Percentiles rank a stretch among this genome's conserved stretches.
Conservation (phyloP, 2,329 filamentous ascomycete genomes). For the Claviceps paspali region DNA sequence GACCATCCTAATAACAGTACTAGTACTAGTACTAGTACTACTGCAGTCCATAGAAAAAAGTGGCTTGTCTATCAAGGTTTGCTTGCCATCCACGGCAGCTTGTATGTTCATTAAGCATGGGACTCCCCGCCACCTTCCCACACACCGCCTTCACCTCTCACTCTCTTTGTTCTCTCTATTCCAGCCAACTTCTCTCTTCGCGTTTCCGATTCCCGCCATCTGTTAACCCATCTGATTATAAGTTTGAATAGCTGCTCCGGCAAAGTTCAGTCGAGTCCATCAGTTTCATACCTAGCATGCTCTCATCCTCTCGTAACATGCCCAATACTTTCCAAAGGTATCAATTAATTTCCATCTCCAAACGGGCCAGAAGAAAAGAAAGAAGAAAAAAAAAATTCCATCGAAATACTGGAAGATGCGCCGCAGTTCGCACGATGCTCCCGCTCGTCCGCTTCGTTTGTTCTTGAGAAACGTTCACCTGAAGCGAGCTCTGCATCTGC, state of each 20-base stretch:
- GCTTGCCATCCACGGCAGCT: neutral
- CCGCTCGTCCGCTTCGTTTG: neutral
- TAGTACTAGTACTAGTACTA: too few species aligned
- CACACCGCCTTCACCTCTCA: neutral
- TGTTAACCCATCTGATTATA: neutral
- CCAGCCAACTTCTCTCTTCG: neutral
- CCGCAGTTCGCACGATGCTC: neutral
- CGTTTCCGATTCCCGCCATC: too few species aligned
- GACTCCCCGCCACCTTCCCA: too few species aligned
- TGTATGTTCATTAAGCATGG: too few species aligned
- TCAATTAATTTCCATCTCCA: constrained; percentile 3
- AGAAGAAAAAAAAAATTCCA: neutral
- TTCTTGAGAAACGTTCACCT: constrained; percentile 24
- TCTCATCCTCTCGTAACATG: constrained; percentile 1
- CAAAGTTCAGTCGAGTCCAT: neutral
- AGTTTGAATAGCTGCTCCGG: neutral
- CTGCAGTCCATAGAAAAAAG: too few species aligned
- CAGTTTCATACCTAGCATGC: neutral
- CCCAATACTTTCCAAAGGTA: constrained; percentile 2
- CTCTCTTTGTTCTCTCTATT: neutral
- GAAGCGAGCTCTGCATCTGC: constrained; percentile 85
- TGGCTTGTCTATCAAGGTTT: constrained; percentile 1
- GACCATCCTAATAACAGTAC: too few species aligned
- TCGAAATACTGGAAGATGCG: neutral
- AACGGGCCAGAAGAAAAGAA: neutral